Evolutionary conservation across 106 monocot species (phyloP), one percentile per base, ranked within the genome.

Genomic region (Dactylorhiza incarnata): DNA sequence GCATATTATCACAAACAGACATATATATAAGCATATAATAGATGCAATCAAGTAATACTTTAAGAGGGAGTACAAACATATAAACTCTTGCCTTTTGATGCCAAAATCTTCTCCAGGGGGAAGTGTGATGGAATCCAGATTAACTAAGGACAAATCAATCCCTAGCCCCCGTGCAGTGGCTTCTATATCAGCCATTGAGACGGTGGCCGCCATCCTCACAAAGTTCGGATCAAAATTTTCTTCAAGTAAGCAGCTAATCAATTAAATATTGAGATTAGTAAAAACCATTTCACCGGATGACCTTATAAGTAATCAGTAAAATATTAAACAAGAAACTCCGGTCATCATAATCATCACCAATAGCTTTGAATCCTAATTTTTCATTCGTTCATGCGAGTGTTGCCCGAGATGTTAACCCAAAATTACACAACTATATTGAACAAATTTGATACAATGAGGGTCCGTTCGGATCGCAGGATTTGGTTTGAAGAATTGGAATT

Each of bases 101-200:
- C 78, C 78, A 29, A 79, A 79, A 79, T 79, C 78, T 72, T 79
- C 78, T 10, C 78, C 78, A 29, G 48, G 78, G 25, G 78, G 78
- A 6, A 79, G 73, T 23, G 12, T 62, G 24, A 79, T 79, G 20
- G 78, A 20, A 49, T 79, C 72, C n/a, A 79, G 3, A 72, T 79
- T 46, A 56, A 79, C 72, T 5, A 47, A 37, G 9, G 78, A 59
- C 48, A 79, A 24, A 29, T 79, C 78, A 59, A 79, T 79, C n/a
- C 78, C 78, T 10, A 59, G 11, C 4, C 72, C 56, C 58, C 61
- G 45, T 7, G 72, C 55, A 14, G 19, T 72, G 13, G 78, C 72
- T 73, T 79, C 78, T 19, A 79, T 79, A 17, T 79, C 78, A 59
- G 55, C 47, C 56, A 79, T 72, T 16, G 72, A 73, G 12, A 73